Base-by-base conservation (phyloP, 2,329 filamentous ascomycete species). In the Cryphonectria japonica region DNA sequence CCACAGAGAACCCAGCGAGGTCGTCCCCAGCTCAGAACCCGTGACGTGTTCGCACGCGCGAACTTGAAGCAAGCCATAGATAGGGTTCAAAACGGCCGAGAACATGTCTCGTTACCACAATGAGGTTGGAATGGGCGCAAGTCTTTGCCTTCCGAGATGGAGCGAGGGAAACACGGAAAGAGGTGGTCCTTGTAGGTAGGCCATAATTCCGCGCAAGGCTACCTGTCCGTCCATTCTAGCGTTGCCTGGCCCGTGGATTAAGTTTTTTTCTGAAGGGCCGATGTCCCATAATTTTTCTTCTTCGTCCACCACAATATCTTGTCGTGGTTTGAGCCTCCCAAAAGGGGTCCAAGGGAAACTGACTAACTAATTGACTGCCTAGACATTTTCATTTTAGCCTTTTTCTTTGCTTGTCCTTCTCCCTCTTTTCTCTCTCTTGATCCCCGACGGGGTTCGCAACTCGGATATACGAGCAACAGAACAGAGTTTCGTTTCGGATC, bases 401-500 rank as follows among this genome's bases (percentile, higher is more conserved):
- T 14, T 19, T 43, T 43, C 19, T 19, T 43, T 4, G 1, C 5
- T 5, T 3, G 14, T 46, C 19, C 5, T 46, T 46, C 43, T 16
- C 16, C 8, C 9, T 46, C 14, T 7, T 46, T 19, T 46, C 16
- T 46, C 16, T 2, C 8, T 39, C 37, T 39, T 39, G 37, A 39
- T 52, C 22, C 52, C 52, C n/a, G 26, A 29, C 26, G n/a, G 19
- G n/a, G 26, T 13, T 26, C 26, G n/a, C 26, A 29, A 29, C 4
- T 59, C 54, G 54, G 26, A 59, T 8, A 19, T 59, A 59, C 54
- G 54, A 59, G 54, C 26, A 6, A 43, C 3, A 46, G 22, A 64
- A 43, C 34, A 64, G 22, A 64, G 61, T 64, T 64, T 64, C 61
- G 61, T 41, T 64, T 64, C 61, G 37, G 37, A 41, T 43, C 37